Evolutionary conservation across 2,329 filamentous ascomycete genomes (phyloP).

Genomic region (Fusarium pseudograminearum): DNA sequence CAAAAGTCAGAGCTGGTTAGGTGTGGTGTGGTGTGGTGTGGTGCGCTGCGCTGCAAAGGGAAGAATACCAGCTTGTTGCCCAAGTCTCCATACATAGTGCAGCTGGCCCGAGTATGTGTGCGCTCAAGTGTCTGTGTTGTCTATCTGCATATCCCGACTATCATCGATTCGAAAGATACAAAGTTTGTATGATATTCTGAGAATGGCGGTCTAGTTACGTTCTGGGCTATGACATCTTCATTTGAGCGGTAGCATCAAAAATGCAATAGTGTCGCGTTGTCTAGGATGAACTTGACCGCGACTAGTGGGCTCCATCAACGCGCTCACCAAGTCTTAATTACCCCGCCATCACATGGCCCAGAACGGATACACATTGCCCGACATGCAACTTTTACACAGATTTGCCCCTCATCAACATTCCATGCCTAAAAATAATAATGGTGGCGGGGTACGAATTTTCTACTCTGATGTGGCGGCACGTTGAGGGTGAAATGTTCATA

Average conservation of each 20-base stretch:
- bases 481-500: background rate
- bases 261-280: slow-evolving; percentile 29
- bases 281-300: slow-evolving; percentile 21
- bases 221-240: slow-evolving; percentile 17
- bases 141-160: slow-evolving; percentile 1
- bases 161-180: background rate
- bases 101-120: slow-evolving; percentile 9
- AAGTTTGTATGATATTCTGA: background rate
- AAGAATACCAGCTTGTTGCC: slow-evolving; percentile 81
- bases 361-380: slow-evolving; percentile 12
- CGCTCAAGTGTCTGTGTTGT: background rate
- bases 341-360: slow-evolving; percentile 48
- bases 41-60: slow-evolving; percentile 1
- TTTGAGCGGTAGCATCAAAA: slow-evolving; percentile 12
- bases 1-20: slow-evolving; percentile 16
- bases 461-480: background rate
- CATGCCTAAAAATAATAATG: background rate
- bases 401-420: slow-evolving; percentile 39
- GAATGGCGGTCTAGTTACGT: slow-evolving; percentile 6
- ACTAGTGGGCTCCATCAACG: slow-evolving; percentile 33
- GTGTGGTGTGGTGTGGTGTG: background rate
- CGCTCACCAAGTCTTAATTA: slow-evolving; percentile 21
- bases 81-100: slow-evolving; percentile 84
- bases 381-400: slow-evolving; percentile 15
- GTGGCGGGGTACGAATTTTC: slow-evolving; percentile 9